A percentile compares a stretch with the other conserved stretches of the same genome.
Conservation (phyloP, 2,329 filamentous ascomycete species). For the Aureobasidium sp. region DNA sequence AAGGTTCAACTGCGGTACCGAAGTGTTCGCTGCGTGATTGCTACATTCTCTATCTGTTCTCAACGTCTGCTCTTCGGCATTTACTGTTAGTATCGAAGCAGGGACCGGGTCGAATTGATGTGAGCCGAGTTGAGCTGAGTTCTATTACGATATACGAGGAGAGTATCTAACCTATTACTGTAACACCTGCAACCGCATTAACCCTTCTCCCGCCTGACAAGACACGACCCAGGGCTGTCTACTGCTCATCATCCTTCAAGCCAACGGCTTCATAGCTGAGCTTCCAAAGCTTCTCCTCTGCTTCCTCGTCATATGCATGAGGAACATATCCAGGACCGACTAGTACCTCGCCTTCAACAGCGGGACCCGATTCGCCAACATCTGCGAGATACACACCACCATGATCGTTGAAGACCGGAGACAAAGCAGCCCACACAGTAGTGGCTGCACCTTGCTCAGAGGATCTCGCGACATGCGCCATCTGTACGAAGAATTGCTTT, state of each 20-base stretch:
- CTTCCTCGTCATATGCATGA: background rate
- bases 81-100: too few species aligned
- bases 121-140: too few species aligned
- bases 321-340: background rate
- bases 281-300: background rate
- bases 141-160: too few species aligned
- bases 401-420: conserved; percentile 34
- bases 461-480: conserved; percentile 2
- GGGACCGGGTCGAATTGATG: too few species aligned
- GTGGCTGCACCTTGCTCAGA: conserved; percentile 43
- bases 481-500: background rate
- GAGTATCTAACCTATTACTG: too few species aligned
- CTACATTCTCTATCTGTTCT: too few species aligned
- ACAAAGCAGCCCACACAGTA: conserved; percentile 37
- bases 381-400: conserved; percentile 41
- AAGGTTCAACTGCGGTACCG: too few species aligned
- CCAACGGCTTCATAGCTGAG: conserved; percentile 25
- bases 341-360: conserved; percentile 18
- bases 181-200: too few species aligned
- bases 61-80: too few species aligned
- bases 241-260: conserved; percentile 12
- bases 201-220: too few species aligned
- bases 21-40: too few species aligned
- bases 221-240: too few species aligned
- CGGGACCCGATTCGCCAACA: conserved; percentile 26